Conservation (phyloP, 179 eudicot genomes). For the Gypsophila paniculata region DNA sequence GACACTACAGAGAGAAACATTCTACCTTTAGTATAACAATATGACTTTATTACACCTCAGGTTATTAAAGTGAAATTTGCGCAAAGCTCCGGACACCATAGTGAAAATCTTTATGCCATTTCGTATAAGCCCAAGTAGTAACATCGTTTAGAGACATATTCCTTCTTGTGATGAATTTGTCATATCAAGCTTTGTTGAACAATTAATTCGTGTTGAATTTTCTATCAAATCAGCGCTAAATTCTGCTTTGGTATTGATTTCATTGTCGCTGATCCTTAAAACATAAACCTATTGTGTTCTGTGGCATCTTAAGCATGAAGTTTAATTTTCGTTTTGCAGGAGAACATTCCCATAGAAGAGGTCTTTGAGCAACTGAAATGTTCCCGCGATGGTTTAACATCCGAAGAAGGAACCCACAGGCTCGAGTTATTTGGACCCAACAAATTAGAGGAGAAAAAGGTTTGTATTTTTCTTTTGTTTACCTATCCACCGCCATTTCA, state of each 20-base stretch:
- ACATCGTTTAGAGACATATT: too few species aligned
- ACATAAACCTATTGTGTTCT: background rate
- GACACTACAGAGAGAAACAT: too few species aligned
- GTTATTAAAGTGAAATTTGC: too few species aligned
- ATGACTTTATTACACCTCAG: too few species aligned
- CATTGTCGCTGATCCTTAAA: background rate
- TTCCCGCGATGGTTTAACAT: constrained; percentile 45
- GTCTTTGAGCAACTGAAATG: constrained; percentile 66
- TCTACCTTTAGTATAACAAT: too few species aligned
- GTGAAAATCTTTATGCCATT: too few species aligned
- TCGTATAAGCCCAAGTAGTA: too few species aligned
- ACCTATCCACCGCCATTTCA: background rate
- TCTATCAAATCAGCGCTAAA: too few species aligned
- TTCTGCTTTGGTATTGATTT: background rate
- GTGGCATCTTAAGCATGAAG: background rate
- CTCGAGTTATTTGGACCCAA: constrained; percentile 56
- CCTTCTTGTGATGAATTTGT: background rate
- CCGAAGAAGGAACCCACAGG: constrained; percentile 60
- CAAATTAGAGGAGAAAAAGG: constrained; percentile 71
- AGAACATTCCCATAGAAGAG: constrained; percentile 62
- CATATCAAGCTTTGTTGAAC: background rate
- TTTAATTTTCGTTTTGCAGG: constrained; percentile 31
- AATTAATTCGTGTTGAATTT: background rate
- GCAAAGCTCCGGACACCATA: too few species aligned
- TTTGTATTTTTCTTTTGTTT: constrained; percentile 2